Evolutionary conservation across 768 basidiomycete genomes (phyloP).

Genomic region (Sistotremastrum suecicum): DNA sequence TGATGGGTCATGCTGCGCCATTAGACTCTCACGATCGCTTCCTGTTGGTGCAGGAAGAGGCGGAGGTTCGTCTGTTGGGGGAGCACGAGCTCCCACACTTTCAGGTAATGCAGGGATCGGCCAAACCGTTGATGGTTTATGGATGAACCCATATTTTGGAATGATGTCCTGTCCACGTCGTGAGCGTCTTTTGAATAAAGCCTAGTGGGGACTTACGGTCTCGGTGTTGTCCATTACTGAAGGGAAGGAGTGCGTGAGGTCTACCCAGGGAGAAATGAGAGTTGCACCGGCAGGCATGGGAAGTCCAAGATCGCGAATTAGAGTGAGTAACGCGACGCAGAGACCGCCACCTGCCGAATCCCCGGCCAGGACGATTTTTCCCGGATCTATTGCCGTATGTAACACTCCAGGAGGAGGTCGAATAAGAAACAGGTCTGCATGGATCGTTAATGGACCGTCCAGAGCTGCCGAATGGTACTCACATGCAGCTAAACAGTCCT

Average conservation of each 20-base stretch:
- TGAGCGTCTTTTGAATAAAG: neutral
- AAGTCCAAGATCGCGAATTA: slow-evolving; percentile 71
- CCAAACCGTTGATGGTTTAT: slow-evolving; percentile 58
- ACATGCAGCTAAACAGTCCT: slow-evolving; percentile 85
- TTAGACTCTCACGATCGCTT: no score
- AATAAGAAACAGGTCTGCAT: slow-evolving; percentile 72
- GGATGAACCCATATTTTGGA: slow-evolving; percentile 60
- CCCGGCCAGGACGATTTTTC: slow-evolving; percentile 73
- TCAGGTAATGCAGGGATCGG: slow-evolving; percentile 28
- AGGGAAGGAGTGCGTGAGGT: slow-evolving; percentile 91
- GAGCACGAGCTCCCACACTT: slow-evolving; percentile 20
- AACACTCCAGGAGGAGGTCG: slow-evolving; percentile 67
- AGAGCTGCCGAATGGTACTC: slow-evolving; percentile 12
- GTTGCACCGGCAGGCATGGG: slow-evolving; percentile 80
- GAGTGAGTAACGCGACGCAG: slow-evolving; percentile 68
- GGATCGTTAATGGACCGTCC: neutral
- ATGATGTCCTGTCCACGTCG: slow-evolving; percentile 50
- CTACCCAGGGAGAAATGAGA: slow-evolving; percentile 87
- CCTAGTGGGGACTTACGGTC: slow-evolving; percentile 37
- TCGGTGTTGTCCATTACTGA: slow-evolving; percentile 74
- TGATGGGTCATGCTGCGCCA: no score
- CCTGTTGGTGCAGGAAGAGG: slow-evolving; percentile 23
- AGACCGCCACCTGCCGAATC: slow-evolving; percentile 92
- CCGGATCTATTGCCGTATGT: slow-evolving; percentile 69
- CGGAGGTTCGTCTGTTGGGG: slow-evolving; percentile 26